phyloP scores from a whole-genome alignment of 2,329 filamentous ascomycete species.

The Apiospora rasikravindrae region DNA sequence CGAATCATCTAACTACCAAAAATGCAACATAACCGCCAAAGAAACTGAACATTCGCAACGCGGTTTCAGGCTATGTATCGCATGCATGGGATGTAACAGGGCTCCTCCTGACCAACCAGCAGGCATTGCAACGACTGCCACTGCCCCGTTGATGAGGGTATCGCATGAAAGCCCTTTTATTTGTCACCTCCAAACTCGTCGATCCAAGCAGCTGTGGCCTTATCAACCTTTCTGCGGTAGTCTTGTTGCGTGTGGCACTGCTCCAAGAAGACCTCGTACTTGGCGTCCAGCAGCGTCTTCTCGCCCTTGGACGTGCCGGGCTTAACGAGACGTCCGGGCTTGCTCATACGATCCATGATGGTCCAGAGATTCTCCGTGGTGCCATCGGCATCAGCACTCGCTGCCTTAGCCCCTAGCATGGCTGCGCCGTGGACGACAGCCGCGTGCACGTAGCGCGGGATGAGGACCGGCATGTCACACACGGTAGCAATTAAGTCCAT shows the following conservation, averaged over 20 bases:
- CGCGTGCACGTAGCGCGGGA: conserved; percentile 91
- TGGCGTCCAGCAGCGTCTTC: conserved; percentile 81
- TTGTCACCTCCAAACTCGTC: conserved; percentile 24
- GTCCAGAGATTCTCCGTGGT: conserved; percentile 88
- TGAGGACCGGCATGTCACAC: conserved; percentile 90
- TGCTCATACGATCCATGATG: conserved; percentile 98
- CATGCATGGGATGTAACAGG: neutral
- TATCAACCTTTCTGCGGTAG: conserved; percentile 81
- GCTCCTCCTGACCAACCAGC: too few species aligned
- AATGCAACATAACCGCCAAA: neutral
- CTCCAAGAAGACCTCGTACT: conserved; percentile 96
- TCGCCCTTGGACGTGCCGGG: conserved; percentile 74
- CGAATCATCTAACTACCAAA: neutral
- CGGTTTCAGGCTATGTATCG: neutral
- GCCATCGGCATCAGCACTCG: conserved; percentile 76
- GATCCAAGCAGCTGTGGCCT: conserved; percentile 49
- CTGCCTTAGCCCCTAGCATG: conserved; percentile 98
- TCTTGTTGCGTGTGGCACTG: conserved; percentile 85
- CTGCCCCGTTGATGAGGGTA: neutral
- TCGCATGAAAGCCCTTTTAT: neutral
- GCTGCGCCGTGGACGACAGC: conserved; percentile 98
- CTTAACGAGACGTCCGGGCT: conserved; percentile 83
- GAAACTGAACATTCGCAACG: neutral
- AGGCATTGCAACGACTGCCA: too few species aligned
- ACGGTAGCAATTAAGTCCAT: conserved; percentile 91